Percentiles rank a stretch among this genome's conserved stretches.
These are phyloP conservation scores for Amylocystis lapponica DNA, from an alignment of 768 basidiomycete genomes.

Conservation along the genomic window DNA sequence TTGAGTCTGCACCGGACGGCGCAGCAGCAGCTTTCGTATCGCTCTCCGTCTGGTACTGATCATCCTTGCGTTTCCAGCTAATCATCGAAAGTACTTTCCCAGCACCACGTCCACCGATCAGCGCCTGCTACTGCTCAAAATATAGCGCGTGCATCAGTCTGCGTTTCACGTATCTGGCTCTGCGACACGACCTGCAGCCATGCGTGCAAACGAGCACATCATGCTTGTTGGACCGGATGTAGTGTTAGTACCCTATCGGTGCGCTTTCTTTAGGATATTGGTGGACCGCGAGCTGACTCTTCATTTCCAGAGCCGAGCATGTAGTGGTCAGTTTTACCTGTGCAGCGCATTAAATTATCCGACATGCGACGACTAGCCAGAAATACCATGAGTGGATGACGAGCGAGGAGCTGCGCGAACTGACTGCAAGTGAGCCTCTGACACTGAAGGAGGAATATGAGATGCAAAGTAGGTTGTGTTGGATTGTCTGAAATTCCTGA, in stretches of 20 bases:
- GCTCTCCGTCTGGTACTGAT: no score
- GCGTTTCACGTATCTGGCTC: no score
- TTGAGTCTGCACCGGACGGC: no score
- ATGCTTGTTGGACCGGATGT: slow-evolving; percentile 62
- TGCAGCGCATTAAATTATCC: background rate
- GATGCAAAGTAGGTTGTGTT: slow-evolving; percentile 68
- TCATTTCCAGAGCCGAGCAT: slow-evolving; percentile 34
- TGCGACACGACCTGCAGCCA: no score
- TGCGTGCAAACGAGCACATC: slow-evolving; percentile 64
- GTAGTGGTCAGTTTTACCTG: slow-evolving; percentile 22
- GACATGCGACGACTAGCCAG: slow-evolving; percentile 31
- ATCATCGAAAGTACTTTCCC: no score
- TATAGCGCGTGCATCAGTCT: no score
- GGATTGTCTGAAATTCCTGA: background rate
- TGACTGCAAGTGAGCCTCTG: slow-evolving; percentile 84
- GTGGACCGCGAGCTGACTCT: background rate
- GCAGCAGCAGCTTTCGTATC: no score
- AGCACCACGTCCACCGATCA: no score
- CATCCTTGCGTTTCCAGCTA: no score
- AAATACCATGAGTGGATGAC: slow-evolving; percentile 91
- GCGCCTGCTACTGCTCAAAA: no score
- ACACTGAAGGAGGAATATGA: slow-evolving; percentile 76
- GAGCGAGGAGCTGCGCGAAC: slow-evolving; percentile 57
- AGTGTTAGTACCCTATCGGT: slow-evolving; percentile 78
- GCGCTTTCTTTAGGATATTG: slow-evolving; percentile 11